These are phyloP conservation scores for Lepidium africanum DNA, from an alignment of 345 rosid species.

Conservation along the genomic window DNA sequence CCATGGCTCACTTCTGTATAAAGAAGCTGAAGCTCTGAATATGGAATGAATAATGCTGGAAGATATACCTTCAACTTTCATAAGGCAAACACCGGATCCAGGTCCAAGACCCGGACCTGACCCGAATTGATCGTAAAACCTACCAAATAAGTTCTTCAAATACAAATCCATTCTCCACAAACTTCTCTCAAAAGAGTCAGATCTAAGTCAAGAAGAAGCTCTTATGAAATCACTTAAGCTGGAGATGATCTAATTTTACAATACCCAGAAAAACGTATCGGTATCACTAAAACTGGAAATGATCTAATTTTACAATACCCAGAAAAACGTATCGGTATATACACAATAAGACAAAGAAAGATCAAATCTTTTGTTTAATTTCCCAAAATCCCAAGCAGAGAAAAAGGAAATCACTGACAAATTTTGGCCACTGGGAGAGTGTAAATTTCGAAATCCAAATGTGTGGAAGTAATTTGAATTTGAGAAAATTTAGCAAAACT, in stretches of 20 bases:
- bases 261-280: background rate
- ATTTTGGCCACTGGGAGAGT: background rate
- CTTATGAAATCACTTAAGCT: background rate
- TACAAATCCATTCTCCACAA: slow-evolving; percentile 50
- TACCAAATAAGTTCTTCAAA: slow-evolving; percentile 54
- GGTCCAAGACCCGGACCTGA: slow-evolving; percentile 77
- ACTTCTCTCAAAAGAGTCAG: background rate
- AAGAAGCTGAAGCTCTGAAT: slow-evolving; percentile 54
- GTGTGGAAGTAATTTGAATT: slow-evolving; percentile 6
- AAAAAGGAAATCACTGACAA: background rate
- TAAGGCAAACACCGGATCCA: slow-evolving; percentile 55
- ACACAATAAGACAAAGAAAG: background rate
- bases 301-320: background rate
- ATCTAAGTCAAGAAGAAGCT: slow-evolving; percentile 9
- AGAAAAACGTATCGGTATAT: background rate
- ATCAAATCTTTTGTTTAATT: background rate
- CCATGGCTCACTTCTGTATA: slow-evolving; percentile 75
- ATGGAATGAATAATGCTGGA: slow-evolving; percentile 42
- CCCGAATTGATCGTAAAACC: slow-evolving; percentile 64
- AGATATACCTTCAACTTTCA: slow-evolving; percentile 52
- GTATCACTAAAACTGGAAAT: background rate
- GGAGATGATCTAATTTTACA: background rate
- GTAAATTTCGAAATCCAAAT: background rate
- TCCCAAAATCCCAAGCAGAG: background rate
- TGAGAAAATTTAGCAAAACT: background rate